phyloP scores from a whole-genome alignment of 805 yeast species.

The Candida patagonica region DNA sequence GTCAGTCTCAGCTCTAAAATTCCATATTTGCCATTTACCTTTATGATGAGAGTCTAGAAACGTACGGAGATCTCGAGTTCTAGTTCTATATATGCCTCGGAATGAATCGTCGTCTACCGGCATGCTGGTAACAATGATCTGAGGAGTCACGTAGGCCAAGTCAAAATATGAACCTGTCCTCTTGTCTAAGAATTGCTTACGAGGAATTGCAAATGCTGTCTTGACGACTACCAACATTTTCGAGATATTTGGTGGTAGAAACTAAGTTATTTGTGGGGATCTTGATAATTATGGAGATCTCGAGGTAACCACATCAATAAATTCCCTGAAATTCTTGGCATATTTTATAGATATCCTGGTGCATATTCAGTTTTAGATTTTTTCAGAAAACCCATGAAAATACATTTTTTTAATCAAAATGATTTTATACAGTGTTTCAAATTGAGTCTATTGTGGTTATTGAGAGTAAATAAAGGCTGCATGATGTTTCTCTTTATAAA shows the following conservation, averaged over 20 bases:
- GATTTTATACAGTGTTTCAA: no score
- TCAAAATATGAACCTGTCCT: constrained; percentile 38
- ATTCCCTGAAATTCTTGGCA: no score
- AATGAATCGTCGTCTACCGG: constrained; percentile 43
- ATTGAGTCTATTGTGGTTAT: no score
- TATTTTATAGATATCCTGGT: no score
- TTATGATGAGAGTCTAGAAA: constrained; percentile 42
- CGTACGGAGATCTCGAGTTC: constrained; percentile 40
- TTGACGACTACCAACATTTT: constrained; percentile 22
- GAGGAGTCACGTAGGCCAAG: constrained; percentile 55
- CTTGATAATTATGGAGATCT: no score
- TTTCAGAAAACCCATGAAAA: no score
- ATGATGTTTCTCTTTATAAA: no score
- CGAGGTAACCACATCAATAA: no score
- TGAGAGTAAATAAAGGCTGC: no score
- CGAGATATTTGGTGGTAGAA: neutral
- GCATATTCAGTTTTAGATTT: no score
- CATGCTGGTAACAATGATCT: constrained; percentile 64
- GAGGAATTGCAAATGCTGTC: constrained; percentile 24
- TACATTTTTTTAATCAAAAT: no score
- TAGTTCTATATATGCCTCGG: constrained; percentile 42
- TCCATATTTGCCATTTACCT: constrained; percentile 61
- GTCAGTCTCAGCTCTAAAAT: constrained; percentile 52
- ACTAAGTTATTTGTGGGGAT: neutral
- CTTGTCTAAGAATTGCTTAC: constrained; percentile 21